These are phyloP conservation scores for Zygoascus flipseniorum DNA, from an alignment of 805 yeast genomes.

Conservation along the genomic window DNA sequence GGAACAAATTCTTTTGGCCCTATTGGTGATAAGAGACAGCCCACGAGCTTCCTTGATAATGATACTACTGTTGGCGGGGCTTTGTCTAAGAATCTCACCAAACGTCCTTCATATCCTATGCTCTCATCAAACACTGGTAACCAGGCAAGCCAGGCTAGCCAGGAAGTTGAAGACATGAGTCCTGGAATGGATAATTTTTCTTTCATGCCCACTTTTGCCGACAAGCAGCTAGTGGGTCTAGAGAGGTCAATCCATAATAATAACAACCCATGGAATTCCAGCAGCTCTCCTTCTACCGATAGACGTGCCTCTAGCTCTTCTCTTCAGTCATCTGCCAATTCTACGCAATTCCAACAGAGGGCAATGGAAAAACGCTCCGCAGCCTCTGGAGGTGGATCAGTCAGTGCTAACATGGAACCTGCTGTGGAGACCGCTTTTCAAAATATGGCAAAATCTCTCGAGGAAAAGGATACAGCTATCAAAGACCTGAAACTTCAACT, in stretches of 20 bases:
- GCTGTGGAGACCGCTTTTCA: constrained; percentile 38
- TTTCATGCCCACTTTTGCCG: neutral
- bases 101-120: neutral
- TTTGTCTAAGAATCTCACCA: neutral
- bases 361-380: neutral
- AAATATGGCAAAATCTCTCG: constrained; percentile 40
- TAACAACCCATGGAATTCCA: neutral
- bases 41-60: neutral
- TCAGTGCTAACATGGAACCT: constrained; percentile 10
- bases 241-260: neutral
- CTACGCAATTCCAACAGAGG: neutral
- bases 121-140: neutral
- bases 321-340: neutral
- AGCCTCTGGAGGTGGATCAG: neutral
- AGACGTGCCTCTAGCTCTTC: neutral
- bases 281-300: neutral
- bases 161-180: neutral
- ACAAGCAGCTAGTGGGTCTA: neutral
- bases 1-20: neutral
- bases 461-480: constrained; percentile 42
- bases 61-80: neutral
- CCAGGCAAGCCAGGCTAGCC: neutral
- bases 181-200: neutral
- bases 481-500: constrained; percentile 53
- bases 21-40: neutral